Conservation (phyloP, 2,329 filamentous ascomycete genomes). For the Cladosporium sp. region DNA sequence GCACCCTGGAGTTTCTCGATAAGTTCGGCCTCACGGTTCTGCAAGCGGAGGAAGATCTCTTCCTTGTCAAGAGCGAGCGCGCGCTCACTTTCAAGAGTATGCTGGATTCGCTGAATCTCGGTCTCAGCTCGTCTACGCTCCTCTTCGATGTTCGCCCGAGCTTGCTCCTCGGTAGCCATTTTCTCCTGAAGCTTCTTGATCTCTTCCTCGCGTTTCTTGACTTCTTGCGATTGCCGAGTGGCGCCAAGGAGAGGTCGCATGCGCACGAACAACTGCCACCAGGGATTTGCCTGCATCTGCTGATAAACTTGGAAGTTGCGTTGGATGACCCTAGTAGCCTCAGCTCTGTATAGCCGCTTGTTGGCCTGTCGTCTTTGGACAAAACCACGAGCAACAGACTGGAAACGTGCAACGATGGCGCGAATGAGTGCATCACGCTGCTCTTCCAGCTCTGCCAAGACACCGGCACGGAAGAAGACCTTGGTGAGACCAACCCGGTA, state of each 20-base stretch:
- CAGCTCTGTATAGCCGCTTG: constrained; percentile 90
- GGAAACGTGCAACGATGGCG: constrained; percentile 90
- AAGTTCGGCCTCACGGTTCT: constrained; percentile 85
- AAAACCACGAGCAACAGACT: constrained; percentile 88
- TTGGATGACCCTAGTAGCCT: constrained; percentile 93
- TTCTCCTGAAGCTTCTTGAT: constrained; percentile 84
- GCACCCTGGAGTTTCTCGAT: constrained; percentile 90
- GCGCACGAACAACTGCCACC: constrained; percentile 93
- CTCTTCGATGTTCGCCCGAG: constrained; percentile 81
- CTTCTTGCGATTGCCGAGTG: constrained; percentile 86
- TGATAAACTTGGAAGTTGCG: constrained; percentile 91
- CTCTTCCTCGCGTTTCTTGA: constrained; percentile 92
- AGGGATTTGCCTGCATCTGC: constrained; percentile 85
- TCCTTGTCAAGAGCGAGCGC: constrained; percentile 97
- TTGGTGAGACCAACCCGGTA: constrained; percentile 96
- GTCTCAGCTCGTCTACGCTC: constrained; percentile 83
- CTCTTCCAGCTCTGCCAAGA: constrained; percentile 94
- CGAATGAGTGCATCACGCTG: constrained; percentile 89
- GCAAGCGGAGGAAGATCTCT: constrained; percentile 96
- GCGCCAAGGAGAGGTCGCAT: constrained; percentile 95
- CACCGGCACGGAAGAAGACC: constrained; percentile 95
- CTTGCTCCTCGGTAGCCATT: constrained; percentile 72
- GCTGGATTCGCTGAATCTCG: constrained; percentile 86
- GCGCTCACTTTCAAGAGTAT: constrained; percentile 91
- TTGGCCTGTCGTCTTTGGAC: constrained; percentile 82